Percentiles rank a stretch among this genome's conserved stretches.
These are phyloP conservation scores for Nepenthes alata DNA, from an alignment of 179 eudicot species.

Conservation along the genomic window DNA sequence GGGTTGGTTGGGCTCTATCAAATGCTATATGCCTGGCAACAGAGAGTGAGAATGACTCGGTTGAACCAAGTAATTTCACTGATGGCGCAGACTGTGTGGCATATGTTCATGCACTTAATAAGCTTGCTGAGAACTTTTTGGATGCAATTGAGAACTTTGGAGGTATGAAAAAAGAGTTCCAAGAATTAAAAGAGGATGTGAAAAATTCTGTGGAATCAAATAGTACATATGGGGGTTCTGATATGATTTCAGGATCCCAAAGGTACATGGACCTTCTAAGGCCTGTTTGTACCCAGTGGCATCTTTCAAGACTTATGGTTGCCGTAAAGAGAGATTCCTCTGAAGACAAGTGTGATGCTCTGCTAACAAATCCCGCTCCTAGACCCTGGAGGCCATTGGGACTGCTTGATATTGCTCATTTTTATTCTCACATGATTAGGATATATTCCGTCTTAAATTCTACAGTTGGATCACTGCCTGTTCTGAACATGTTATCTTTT, in stretches of 20 bases:
- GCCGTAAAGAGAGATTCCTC: slow-evolving; percentile 25
- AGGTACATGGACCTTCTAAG: slow-evolving; percentile 54
- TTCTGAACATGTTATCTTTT: slow-evolving; percentile 85
- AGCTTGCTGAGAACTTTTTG: slow-evolving; percentile 53
- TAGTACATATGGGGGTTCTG: slow-evolving; percentile 10
- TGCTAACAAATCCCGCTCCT: slow-evolving; percentile 4
- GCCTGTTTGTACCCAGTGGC: slow-evolving; percentile 87
- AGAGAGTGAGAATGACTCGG: slow-evolving; percentile 29
- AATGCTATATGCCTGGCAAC: slow-evolving; percentile 57
- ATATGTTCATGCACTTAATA: slow-evolving; percentile 45
- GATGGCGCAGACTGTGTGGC: slow-evolving; percentile 43
- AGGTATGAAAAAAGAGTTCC: slow-evolving; percentile 24
- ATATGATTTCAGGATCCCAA: slow-evolving; percentile 25
- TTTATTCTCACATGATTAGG: slow-evolving; percentile 67
- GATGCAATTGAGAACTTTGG: slow-evolving; percentile 31
- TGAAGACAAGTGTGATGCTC: slow-evolving; percentile 13
- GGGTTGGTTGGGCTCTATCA: slow-evolving; percentile 81
- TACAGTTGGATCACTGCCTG: slow-evolving; percentile 46
- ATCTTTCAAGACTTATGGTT: slow-evolving; percentile 59
- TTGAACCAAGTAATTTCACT: slow-evolving; percentile 34
- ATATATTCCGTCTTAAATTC: slow-evolving; percentile 53
- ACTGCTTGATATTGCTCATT: slow-evolving; percentile 56
- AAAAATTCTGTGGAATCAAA: slow-evolving; percentile 22
- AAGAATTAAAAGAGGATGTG: slow-evolving; percentile 19
- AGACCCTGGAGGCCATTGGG: slow-evolving; percentile 19